Evolutionary conservation across 805 yeast genomes (phyloP), one percentile per base, ranked within the genome.

Genomic region (Barnettozyma vustinii): DNA sequence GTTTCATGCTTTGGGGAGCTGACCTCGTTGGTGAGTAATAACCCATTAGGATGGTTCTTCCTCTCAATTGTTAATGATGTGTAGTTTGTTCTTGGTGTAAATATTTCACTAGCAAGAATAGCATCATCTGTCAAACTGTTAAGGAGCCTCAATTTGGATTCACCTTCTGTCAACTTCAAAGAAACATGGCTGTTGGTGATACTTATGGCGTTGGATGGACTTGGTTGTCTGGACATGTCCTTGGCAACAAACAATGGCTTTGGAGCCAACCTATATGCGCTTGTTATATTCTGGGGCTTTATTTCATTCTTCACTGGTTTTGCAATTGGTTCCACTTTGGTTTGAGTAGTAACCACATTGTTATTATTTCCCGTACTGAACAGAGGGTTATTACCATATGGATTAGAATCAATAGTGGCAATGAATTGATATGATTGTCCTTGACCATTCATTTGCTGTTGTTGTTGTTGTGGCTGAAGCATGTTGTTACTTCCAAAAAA

Each of bases 321-420:
- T 5, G 73, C 74, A 8, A 77, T 67, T 9, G 79, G 74, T 37
- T 71, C 73, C 19, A 61, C 54, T 12, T 68, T 59, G 12, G 71
- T 66, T 40, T 59, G 61, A 4, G 75, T 69, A 23, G 67, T 63
- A 20, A 68, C 46, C 7, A 73, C 68, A 15, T 70, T 61, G 26
- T 59, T 57, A 9, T 68, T 69, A n/a, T 67, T 60, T 30, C 65
- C 63, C 26, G 64, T 57, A 40, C 62, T 64, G 57, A 87, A 88
- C 46, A 91, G 70, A 6, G 90, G 86, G 57, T 83, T 83, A 43
- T 79, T 75, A 1, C 96, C 96, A 62, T 87, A 91, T 40, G 97
- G 96, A 61, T 84, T 79, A 51, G 74, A 72, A 49, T 69, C 72
- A 46, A 68, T 61, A 47, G 69, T 54, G 45, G 54, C 62, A 43